Evolutionary conservation across 768 basidiomycete genomes (phyloP).

Genomic region (Tricholoma sp.): DNA sequence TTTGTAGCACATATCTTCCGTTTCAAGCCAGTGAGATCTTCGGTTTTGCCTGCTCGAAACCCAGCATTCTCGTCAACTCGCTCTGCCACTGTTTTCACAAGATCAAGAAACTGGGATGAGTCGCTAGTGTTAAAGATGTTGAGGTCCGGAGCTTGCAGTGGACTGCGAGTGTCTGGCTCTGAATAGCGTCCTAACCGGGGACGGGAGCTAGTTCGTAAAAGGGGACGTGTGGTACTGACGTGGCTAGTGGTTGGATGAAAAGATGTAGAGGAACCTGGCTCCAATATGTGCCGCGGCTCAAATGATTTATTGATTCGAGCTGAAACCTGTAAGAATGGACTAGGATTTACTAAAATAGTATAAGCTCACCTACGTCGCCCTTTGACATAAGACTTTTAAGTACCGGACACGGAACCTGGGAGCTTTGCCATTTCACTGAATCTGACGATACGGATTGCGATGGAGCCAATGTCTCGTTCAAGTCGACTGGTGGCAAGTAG

Average conservation of each 20-base stretch:
- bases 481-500: not conserved
- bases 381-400: slow-evolving; percentile 21
- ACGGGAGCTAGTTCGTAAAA: slow-evolving; percentile 3
- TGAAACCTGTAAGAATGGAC: not conserved
- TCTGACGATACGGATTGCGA: slow-evolving; percentile 7
- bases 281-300: not conserved
- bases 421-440: slow-evolving; percentile 27
- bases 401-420: slow-evolving; percentile 23
- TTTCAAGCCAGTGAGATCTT: slow-evolving; percentile 1
- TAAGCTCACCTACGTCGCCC: slow-evolving; percentile 1
- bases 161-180: not conserved
- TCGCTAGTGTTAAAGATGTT: slow-evolving; percentile 4
- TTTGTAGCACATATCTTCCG: slow-evolving; percentile 1
- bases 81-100: slow-evolving; percentile 31
- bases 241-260: not conserved
- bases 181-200: not conserved
- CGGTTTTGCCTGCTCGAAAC: slow-evolving; percentile 7
- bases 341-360: not conserved
- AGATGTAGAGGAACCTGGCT: not conserved
- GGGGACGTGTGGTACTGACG: not conserved
- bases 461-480: not conserved
- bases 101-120: slow-evolving; percentile 23
- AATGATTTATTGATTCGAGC: not conserved
- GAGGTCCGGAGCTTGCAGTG: not conserved
- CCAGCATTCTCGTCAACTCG: slow-evolving; percentile 26